Base-by-base conservation (phyloP, 108 stramenopile species). In the Conticribra guillardii region DNA sequence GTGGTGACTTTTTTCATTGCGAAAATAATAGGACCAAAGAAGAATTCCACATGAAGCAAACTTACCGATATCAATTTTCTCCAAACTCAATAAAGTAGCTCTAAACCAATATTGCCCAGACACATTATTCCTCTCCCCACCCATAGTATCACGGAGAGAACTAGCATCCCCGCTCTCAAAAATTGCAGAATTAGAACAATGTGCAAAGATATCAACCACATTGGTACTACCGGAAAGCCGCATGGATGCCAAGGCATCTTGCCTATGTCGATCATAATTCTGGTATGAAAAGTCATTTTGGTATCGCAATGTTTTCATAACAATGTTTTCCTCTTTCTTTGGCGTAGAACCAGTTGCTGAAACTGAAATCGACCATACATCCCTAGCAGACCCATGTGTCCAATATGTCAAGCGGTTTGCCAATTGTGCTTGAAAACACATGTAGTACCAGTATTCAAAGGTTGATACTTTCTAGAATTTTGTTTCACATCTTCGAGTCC, bases 181-280 rank as follows among this genome's bases (percentile, higher is more conserved):
- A 14, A 89, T 28, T 17, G 83, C 90, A 3, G 85, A 70, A 69
- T 87, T 87, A 22, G 61, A 67, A 68, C 90, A 92, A 64, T 73
- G 82, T 2, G 77, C 87, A 67, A 83, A 88, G 22, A 92, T 87
- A 66, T 89, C 78, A 26, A 87, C 82, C 29, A 92, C 73, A 50
- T 87, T 54, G 0, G 83, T 79, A 19, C 82, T 84, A 2, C 33
- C 29, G 37, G 79, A 74, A 33, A 92, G 48, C 57, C 79, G 51
- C 28, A 77, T 73, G 21, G 80, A 82, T 0, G 87, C 79, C 54
- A 89, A 65, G 0, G 90, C 90, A 81, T 92, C 90, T 33, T 85
- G 74, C 9, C 88, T 80, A 74, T 92, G 90, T 21, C 88, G 82
- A 51, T 92, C 90, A 63, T 83, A 87, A 73, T 86, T 87, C 47